Conservation (phyloP, 2,329 filamentous ascomycete genomes). For the Mycosphaerella arachidis region DNA sequence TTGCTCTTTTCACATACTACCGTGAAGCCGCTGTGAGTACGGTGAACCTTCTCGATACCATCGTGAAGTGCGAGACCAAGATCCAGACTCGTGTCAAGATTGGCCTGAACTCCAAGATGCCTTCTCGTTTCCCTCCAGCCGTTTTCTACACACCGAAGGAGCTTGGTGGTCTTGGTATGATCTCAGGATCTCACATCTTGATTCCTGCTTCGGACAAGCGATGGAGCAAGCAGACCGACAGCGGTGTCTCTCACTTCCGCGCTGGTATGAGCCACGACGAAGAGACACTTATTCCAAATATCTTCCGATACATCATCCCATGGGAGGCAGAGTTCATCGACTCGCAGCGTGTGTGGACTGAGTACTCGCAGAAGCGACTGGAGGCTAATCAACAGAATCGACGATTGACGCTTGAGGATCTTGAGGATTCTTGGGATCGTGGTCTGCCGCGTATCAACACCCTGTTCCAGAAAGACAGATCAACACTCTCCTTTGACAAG, state of each 20-base stretch:
- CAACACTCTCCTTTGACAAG: constrained; percentile 96
- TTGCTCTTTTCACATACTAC: constrained; percentile 97
- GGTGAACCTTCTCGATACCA: constrained; percentile 87
- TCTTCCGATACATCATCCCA: constrained; percentile 98
- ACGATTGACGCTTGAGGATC: constrained; percentile 85
- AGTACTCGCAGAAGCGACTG: constrained; percentile 95
- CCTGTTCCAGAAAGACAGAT: constrained; percentile 96
- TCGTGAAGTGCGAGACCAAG: constrained; percentile 99
- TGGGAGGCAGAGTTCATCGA: constrained; percentile 99
- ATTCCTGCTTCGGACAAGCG: constrained; percentile 97
- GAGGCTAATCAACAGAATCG: constrained; percentile 98
- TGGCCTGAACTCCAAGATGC: constrained; percentile 98
- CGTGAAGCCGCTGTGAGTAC: constrained; percentile 96
- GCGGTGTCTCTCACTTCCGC: constrained; percentile 92
- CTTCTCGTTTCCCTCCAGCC: constrained; percentile 92
- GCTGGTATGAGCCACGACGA: constrained; percentile 98
- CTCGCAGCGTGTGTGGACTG: constrained; percentile 97
- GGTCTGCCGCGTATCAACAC: constrained; percentile 97
- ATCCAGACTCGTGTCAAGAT: constrained; percentile 99
- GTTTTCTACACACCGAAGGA: constrained; percentile 99
- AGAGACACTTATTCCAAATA: constrained; percentile 96
- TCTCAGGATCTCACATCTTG: constrained; percentile 94
- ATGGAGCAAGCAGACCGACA: constrained; percentile 97
- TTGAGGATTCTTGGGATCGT: constrained; percentile 98
- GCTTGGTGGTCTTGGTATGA: constrained; percentile 95